Percentiles rank a stretch among this genome's conserved stretches.
Evolutionary conservation across 106 monocot species (phyloP).

Genomic region (Dendrobium officinale): DNA sequence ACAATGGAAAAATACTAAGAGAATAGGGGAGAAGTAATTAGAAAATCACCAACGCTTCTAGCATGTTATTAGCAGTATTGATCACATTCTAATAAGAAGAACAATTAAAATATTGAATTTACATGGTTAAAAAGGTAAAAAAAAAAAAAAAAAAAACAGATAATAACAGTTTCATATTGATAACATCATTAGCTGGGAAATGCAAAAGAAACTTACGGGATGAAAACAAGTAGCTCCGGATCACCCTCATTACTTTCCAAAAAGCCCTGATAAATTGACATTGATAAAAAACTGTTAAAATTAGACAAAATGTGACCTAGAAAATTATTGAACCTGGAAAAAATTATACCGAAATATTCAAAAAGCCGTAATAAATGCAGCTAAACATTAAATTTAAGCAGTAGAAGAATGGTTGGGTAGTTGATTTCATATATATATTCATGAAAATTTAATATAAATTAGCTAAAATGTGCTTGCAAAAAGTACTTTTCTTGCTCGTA

Average conservation of each 20-base stretch:
- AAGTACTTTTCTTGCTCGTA: too few relatives aligned
- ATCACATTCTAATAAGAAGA: background rate
- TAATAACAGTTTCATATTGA: background rate
- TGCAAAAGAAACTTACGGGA: slow-evolving; percentile 59
- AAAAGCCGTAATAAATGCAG: background rate
- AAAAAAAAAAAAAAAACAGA: background rate
- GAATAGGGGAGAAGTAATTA: too few relatives aligned
- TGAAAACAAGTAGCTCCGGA: slow-evolving; percentile 79
- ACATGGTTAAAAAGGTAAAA: background rate
- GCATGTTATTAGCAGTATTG: background rate
- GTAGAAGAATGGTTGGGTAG: background rate
- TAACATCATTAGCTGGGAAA: background rate
- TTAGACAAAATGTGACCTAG: background rate
- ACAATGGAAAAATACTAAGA: too few relatives aligned
- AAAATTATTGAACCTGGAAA: background rate
- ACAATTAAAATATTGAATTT: background rate
- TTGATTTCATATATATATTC: background rate
- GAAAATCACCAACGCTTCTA: background rate
- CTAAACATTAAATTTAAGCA: background rate
- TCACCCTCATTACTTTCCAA: slow-evolving; percentile 88
- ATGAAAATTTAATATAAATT: background rate
- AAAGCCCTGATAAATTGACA: slow-evolving; percentile 33
- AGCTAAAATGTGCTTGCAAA: background rate
- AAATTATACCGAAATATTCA: background rate
- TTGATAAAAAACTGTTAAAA: slow-evolving; percentile 2